Conservation (phyloP, 164 flowering plant species). For the Vitis labrusca region DNA sequence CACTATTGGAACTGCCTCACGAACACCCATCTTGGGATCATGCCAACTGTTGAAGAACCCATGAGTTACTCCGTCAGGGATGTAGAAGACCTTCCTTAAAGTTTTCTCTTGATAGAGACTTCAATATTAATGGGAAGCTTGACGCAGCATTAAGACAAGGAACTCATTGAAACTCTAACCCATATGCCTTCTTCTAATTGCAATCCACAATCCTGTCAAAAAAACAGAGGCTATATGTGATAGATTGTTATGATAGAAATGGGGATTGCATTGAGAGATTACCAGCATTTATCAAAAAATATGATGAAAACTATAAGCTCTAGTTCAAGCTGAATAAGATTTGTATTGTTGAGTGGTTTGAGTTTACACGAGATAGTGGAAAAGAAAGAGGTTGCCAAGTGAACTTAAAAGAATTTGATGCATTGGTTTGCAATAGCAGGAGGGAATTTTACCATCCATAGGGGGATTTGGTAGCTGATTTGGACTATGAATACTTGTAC, state of each 20-base stretch:
- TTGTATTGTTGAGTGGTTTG: constrained; percentile 55
- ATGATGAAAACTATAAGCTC: constrained; percentile 35
- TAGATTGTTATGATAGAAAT: constrained; percentile 49
- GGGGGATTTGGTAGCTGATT: constrained; percentile 54
- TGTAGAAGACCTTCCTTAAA: constrained; percentile 73
- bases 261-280: constrained; percentile 35
- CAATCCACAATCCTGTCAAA: constrained; percentile 51
- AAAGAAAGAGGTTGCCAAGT: constrained; percentile 35
- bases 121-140: constrained; percentile 54
- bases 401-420: constrained; percentile 60
- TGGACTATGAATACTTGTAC: constrained; percentile 40
- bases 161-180: constrained; percentile 51
- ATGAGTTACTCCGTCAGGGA: constrained; percentile 75
- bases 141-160: constrained; percentile 50
- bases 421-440: constrained; percentile 71
- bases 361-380: constrained; percentile 48
- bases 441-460: constrained; percentile 69
- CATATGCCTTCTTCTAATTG: constrained; percentile 26
- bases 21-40: constrained; percentile 46
- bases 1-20: constrained; percentile 68
- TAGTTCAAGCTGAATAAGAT: constrained; percentile 42
- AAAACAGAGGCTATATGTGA: constrained; percentile 57
- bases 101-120: constrained; percentile 66
- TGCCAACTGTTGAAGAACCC: constrained; percentile 58
- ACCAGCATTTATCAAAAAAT: constrained; percentile 28